These are phyloP conservation scores for Cordyceps militaris DNA, from an alignment of 2,329 filamentous ascomycete genomes.

Conservation along the genomic window DNA sequence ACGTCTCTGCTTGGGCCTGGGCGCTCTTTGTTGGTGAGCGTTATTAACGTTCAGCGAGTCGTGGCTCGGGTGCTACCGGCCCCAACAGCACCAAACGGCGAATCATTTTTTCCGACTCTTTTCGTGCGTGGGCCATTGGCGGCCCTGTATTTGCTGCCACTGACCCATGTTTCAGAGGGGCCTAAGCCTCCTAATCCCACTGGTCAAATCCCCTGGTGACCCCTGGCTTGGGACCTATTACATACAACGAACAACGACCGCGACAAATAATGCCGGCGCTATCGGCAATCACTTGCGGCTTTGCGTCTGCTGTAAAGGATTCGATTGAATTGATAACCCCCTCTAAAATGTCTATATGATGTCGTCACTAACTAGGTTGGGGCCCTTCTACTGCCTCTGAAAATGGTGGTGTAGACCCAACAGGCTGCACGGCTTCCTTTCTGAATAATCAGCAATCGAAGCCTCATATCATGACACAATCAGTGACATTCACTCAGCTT, in stretches of 20 bases:
- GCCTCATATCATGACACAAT: background rate
- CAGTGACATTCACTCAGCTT: too few relatives aligned
- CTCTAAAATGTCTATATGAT: too few relatives aligned
- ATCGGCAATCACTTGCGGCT: conserved; percentile 28
- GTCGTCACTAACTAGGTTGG: too few relatives aligned
- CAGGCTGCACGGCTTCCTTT: too few relatives aligned
- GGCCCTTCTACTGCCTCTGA: too few relatives aligned
- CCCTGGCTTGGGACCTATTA: background rate
- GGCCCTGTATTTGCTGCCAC: background rate
- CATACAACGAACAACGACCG: background rate
- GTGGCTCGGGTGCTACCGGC: conserved; percentile 13
- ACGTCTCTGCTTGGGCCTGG: background rate
- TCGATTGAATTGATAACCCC: too few relatives aligned
- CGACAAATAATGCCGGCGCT: conserved; percentile 45
- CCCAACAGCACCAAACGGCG: conserved; percentile 1
- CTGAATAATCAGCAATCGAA: background rate
- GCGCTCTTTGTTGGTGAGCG: background rate
- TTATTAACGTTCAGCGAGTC: background rate
- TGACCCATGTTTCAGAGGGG: background rate
- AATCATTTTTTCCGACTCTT: conserved; percentile 12
- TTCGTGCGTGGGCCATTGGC: conserved; percentile 12
- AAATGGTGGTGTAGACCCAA: too few relatives aligned
- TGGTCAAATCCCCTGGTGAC: too few relatives aligned
- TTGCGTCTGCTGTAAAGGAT: too few relatives aligned
- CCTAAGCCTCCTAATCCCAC: background rate